Base-by-base conservation (phyloP, 1,284 basidiomycete genomes). In the Singerocomus inundabilis region DNA sequence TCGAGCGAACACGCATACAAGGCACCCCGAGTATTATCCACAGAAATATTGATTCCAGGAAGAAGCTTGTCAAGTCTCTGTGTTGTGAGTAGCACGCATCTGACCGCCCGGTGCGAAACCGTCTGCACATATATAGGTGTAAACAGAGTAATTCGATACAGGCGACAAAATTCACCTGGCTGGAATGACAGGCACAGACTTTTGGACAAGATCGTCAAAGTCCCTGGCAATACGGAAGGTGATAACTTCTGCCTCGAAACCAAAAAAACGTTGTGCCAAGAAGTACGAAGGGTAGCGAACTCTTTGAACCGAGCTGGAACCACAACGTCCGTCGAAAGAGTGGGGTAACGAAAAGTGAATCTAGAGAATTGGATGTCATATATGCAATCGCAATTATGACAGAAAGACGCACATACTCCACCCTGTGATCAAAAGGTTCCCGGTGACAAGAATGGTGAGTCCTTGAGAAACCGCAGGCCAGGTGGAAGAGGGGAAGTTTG, bases 1-100 rank as follows among this genome's bases (percentile, higher is more conserved):
- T 76, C 75, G 53, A 74, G 77, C 30, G 75, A 74, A 50, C 74
- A 77, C 7, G 70, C 72, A 56, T 74, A 77, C 18, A 78, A 58
- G 39, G 75, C 75, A 15, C 73, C 75, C 52, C 74, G 72, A 8
- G 69, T 66, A 56, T 70, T 65, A 46, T 62, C 49, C 33, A 61
- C 58, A 32, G 67, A 62, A 21, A 72, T 53, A 51, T 66, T 57
- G 9, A 74, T 55, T 12, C 63, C 66, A 2, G 69, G 69, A 8
- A 76, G 46, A 33, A 69, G 52, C 33, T 57, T 60, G 52, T 71
- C 71, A 28, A 78, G 64, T 30, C 71, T 67, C 28, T 62, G 57
- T 25, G 69, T 62, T 54, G 76, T 74, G 18, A 65, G 66, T 5
- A 65, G 67, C 28, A 74, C 65, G 55, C 76, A 77, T 32, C 70